Conservation (phyloP, 352 stramenopile genomes). For the Thalassiosira hispida region DNA sequence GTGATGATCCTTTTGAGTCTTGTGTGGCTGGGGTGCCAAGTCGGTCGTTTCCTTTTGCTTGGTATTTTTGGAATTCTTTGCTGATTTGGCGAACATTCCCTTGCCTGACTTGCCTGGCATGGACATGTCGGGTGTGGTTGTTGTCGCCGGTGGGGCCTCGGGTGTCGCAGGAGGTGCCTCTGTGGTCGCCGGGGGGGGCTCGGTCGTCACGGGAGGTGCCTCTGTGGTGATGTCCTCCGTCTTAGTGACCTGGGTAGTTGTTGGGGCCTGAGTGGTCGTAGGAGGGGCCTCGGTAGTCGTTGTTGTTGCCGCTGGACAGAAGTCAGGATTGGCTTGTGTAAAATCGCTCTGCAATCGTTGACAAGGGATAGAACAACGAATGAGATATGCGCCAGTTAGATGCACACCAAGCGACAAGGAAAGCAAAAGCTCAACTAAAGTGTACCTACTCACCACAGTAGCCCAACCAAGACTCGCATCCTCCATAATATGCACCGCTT, state of each 20-base stretch:
- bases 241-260: conserved; percentile 4
- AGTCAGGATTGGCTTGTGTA: too few species aligned
- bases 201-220: conserved; percentile 1
- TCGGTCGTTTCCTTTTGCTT: background rate
- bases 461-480: conserved; percentile 35
- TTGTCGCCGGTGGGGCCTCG: background rate
- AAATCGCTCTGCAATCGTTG: too few species aligned
- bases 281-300: too few species aligned
- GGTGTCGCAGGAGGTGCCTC: background rate
- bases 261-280: background rate
- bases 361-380: too few species aligned
- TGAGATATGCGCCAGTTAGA: too few species aligned
- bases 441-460: conserved; percentile 23
- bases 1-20: background rate
- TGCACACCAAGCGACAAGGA: too few species aligned
- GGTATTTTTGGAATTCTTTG: background rate
- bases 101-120: background rate
- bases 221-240: conserved; percentile 8
- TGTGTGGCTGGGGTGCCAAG: background rate
- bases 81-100: background rate
- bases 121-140: background rate
- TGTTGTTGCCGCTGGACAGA: too few species aligned
- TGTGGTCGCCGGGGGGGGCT: background rate
- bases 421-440: background rate
- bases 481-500: conserved; percentile 11